Base-by-base conservation (phyloP, 2,329 filamentous ascomycete species). In the Aspergillus arachidicola region DNA sequence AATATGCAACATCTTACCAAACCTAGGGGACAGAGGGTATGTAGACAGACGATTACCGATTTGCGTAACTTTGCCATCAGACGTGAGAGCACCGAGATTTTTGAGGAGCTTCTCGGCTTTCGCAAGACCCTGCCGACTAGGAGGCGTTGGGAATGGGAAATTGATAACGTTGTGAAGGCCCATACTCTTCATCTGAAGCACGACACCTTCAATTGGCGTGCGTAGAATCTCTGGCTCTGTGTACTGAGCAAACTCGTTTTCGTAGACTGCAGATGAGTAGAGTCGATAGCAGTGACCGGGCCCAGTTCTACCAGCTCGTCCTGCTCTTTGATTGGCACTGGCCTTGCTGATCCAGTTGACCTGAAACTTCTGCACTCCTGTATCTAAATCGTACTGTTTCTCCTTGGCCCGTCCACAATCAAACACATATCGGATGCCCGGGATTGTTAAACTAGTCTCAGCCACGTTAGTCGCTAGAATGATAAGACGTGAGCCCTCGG, bases 291-390 rank as follows among this genome's bases (percentile, higher is more conserved):
- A 98, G 78, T 99, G 96, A 9, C 95, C 95, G 1, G 95, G 94
- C 0, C 93, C 94, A 4, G 94, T 99, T 83, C 95, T 90, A 66
- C 96, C 95, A 62, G 95, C 95, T 85, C 95, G 92, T 80, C 95
- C 95, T 63, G 93, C 89, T 75, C 95, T 87, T 78, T 99, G 95
- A 68, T 89, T 91, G 9, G 95, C 94, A 75, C 93, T 96, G 32
- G 95, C 95, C 80, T 99, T 98, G 81, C 94, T 97, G 75, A 98
- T 96, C 93, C 94, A 99, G 46, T 91, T 91, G 59, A 99, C 87
- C 71, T 97, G 91, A 75, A 97, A 99, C 73, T 91, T 97, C 76
- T 99, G 95, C 0, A 99, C 94, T 4, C 94, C 94, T 10, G 91
- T 97, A 12, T 87, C 81, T n/a, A 87, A 85, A 74, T 98, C 92